These are phyloP conservation scores for Solanum tacnaense DNA, from an alignment of 257 asterid genomes.

Conservation along the genomic window DNA sequence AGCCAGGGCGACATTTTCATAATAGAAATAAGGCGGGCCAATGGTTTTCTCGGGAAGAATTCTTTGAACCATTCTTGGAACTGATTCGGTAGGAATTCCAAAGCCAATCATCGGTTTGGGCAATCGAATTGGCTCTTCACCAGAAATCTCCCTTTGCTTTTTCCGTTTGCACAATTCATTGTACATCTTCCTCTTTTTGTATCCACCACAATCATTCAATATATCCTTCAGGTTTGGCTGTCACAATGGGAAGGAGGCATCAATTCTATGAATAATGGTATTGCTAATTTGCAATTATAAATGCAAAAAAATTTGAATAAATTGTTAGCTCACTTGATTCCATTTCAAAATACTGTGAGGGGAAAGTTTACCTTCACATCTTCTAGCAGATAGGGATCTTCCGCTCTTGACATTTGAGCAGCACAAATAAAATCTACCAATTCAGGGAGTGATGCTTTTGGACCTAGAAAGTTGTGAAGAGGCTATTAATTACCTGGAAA, in stretches of 20 bases:
- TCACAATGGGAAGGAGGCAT: neutral
- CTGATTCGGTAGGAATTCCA: slow-evolving; percentile 20
- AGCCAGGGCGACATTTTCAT: slow-evolving; percentile 39
- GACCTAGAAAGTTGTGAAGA: slow-evolving; percentile 33
- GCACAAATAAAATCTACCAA: slow-evolving; percentile 63
- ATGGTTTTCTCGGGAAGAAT: slow-evolving; percentile 20
- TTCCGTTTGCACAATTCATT: slow-evolving; percentile 7
- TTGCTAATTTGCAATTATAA: neutral
- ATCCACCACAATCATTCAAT: slow-evolving; percentile 3
- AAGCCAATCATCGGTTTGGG: slow-evolving; percentile 39
- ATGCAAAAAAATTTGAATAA: neutral
- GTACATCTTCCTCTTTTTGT: slow-evolving; percentile 12
- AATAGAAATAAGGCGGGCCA: slow-evolving; percentile 35
- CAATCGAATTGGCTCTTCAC: slow-evolving; percentile 18
- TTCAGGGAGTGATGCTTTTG: slow-evolving; percentile 41
- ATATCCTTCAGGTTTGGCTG: slow-evolving; percentile 20
- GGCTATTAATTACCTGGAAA: neutral
- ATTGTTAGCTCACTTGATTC: neutral
- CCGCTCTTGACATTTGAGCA: slow-evolving; percentile 71
- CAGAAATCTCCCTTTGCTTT: slow-evolving; percentile 2
- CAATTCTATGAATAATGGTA: neutral
- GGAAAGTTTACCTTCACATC: slow-evolving; percentile 47
- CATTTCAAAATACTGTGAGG: neutral
- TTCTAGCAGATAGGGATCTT: slow-evolving; percentile 32
- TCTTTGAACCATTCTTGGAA: slow-evolving; percentile 2